Evolutionary conservation across 257 asterid species (phyloP).

Genomic region (Jaltomata sinuosa): DNA sequence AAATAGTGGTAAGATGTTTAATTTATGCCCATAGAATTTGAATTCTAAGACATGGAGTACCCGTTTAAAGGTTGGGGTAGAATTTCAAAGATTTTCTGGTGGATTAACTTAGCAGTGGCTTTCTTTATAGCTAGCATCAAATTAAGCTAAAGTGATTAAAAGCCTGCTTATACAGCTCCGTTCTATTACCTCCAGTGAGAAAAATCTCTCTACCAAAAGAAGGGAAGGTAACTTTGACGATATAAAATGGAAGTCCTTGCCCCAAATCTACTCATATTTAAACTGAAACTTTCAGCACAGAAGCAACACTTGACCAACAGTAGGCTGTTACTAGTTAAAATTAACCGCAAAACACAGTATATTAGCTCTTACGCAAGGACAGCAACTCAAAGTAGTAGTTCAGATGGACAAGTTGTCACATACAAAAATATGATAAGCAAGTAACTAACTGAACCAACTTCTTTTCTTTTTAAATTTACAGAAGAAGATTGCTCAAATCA

Average conservation of each 20-base stretch:
- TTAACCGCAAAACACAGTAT: neutral
- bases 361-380: neutral
- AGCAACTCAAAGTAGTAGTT: neutral
- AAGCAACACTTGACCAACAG: neutral
- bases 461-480: too few relatives aligned
- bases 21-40: neutral
- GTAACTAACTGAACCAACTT: neutral
- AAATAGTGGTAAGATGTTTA: neutral
- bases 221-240: neutral
- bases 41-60: neutral
- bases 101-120: neutral
- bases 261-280: neutral
- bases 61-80: neutral
- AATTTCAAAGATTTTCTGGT: neutral
- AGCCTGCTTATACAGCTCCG: neutral
- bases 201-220: neutral
- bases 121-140: neutral
- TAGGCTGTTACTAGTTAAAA: neutral
- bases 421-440: neutral
- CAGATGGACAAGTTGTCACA: neutral
- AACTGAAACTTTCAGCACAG: neutral
- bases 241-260: neutral
- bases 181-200: neutral
- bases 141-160: neutral
- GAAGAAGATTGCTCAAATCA: too few relatives aligned